Conservation (phyloP, 345 rosid species). For the Populus simonii region DNA sequence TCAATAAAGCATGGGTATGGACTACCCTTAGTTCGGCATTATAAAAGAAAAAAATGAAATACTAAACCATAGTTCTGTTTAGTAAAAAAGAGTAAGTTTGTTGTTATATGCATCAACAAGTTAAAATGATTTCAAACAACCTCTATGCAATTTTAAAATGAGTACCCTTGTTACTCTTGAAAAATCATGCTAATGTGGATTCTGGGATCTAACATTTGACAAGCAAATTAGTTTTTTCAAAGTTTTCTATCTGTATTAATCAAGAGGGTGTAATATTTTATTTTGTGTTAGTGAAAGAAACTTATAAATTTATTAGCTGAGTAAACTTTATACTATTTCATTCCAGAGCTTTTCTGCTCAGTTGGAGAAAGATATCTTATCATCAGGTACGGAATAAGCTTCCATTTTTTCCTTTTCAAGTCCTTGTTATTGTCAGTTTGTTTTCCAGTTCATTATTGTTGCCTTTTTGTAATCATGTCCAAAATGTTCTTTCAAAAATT, state of each 20-base stretch:
- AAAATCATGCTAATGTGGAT: not conserved
- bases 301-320: constrained; percentile 15
- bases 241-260: constrained; percentile 7
- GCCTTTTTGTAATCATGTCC: not conserved
- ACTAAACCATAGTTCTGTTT: not conserved
- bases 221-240: not conserved
- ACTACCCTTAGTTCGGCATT: not conserved
- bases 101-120: not conserved
- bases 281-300: not conserved
- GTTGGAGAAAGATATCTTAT: constrained; percentile 80
- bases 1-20: not conserved
- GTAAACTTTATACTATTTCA: constrained; percentile 15
- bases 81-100: too few species aligned
- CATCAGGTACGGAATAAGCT: constrained; percentile 54
- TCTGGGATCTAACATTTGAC: not conserved
- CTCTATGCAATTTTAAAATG: not conserved
- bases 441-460: constrained; percentile 2
- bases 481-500: too few species aligned
- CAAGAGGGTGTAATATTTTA: not conserved
- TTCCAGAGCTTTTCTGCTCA: constrained; percentile 95
- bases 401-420: constrained; percentile 4
- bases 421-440: not conserved
- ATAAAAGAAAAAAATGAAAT: not conserved
- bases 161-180: not conserved
- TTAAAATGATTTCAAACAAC: not conserved